phyloP scores from a whole-genome alignment of 371 early-diverging fungal species.

The Dentiscutata heterogama region DNA sequence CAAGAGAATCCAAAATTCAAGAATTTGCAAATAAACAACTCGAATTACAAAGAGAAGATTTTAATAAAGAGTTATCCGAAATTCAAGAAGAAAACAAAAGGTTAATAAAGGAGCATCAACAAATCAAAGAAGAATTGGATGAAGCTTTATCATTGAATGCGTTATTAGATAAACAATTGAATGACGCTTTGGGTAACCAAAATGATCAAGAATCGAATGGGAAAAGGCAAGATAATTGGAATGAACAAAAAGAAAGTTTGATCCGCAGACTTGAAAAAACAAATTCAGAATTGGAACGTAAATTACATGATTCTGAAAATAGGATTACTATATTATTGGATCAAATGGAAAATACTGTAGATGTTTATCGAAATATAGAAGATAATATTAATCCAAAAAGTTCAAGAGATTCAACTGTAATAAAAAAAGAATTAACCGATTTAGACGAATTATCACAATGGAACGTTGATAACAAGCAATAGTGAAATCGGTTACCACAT shows the following conservation, averaged over 20 bases:
- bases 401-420: constrained; percentile 14
- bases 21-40: constrained; percentile 27
- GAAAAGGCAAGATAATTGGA: background rate
- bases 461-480: no score
- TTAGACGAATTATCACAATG: constrained; percentile 47
- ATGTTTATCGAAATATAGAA: constrained; percentile 39
- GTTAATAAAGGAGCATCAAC: no score
- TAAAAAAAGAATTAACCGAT: constrained; percentile 52
- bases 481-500: no score
- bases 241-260: background rate
- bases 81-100: constrained; percentile 21
- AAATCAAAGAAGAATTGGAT: no score
- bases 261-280: constrained; percentile 45
- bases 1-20: constrained; percentile 19
- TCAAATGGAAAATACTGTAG: constrained; percentile 48
- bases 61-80: constrained; percentile 14
- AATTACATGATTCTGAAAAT: constrained; percentile 52
- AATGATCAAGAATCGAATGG: no score
- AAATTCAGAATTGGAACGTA: constrained; percentile 53
- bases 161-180: no score
- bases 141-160: no score
- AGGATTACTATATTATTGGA: constrained; percentile 56
- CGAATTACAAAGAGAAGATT: constrained; percentile 24
- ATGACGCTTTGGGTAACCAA: no score
- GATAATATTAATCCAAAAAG: constrained; percentile 35